Evolutionary conservation across 345 rosid genomes (phyloP).

Genomic region (Eucalyptus cloeziana): DNA sequence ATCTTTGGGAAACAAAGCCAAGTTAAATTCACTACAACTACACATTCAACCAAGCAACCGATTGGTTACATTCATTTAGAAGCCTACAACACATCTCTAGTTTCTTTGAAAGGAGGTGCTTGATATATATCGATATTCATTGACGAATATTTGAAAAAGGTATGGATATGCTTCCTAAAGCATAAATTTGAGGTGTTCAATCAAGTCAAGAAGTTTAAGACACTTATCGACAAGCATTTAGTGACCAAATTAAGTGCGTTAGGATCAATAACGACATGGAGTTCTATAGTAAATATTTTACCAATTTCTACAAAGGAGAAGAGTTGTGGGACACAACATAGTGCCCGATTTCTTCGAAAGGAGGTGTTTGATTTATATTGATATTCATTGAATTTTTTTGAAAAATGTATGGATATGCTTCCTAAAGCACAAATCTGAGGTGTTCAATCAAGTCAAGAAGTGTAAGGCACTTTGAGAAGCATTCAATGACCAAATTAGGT

Average conservation of each 20-base stretch:
- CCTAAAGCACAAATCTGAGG: neutral
- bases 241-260: neutral
- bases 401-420: too few relatives aligned
- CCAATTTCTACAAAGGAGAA: neutral
- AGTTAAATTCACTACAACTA: too few relatives aligned
- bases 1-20: neutral
- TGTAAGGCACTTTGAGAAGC: neutral
- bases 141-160: too few relatives aligned
- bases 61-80: neutral
- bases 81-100: neutral
- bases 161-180: neutral
- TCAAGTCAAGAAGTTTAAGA: neutral
- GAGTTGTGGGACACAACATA: neutral
- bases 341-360: too few relatives aligned
- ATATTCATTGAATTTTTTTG: too few relatives aligned
- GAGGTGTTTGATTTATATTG: too few relatives aligned
- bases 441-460: neutral
- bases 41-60: neutral
- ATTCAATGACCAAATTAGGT: too few relatives aligned
- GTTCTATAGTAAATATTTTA: too few relatives aligned
- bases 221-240: neutral
- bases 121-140: too few relatives aligned
- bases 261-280: neutral
- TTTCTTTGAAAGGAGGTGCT: too few relatives aligned
- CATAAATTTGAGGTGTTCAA: neutral